Percentiles rank a stretch among this genome's conserved stretches.
Evolutionary conservation across 2,329 filamentous ascomycete genomes (phyloP).

Genomic region (Talaromyces sp.): DNA sequence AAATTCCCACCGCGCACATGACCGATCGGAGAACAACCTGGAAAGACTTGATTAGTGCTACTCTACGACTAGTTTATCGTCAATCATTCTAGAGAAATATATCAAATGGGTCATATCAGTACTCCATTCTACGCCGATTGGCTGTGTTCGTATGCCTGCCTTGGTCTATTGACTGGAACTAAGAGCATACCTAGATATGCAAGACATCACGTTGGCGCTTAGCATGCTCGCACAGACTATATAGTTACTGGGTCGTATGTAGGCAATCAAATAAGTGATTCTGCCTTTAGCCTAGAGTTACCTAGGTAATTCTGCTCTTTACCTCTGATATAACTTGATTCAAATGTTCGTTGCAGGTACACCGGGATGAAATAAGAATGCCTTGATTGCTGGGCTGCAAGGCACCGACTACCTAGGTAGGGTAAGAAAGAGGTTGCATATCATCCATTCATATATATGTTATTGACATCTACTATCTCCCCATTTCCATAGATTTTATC

Average conservation of each 20-base stretch:
- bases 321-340: neutral
- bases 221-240: conserved; percentile 3
- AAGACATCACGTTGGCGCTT: neutral
- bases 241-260: neutral
- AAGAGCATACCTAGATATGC: neutral
- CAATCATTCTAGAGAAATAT: too few relatives aligned
- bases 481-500: neutral
- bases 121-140: neutral
- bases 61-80: too few relatives aligned
- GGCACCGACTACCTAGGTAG: neutral
- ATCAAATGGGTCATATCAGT: neutral
- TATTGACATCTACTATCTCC: neutral
- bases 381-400: neutral
- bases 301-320: too few relatives aligned
- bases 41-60: neutral
- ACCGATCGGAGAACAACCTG: neutral
- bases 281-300: conserved; percentile 2
- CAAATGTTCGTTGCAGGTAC: neutral
- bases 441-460: neutral
- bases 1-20: neutral
- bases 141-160: neutral
- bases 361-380: neutral
- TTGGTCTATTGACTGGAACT: neutral
- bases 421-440: neutral
- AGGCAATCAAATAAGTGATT: neutral